These are phyloP conservation scores for Apocynum venetum DNA, from an alignment of 257 asterid genomes.

Conservation along the genomic window DNA sequence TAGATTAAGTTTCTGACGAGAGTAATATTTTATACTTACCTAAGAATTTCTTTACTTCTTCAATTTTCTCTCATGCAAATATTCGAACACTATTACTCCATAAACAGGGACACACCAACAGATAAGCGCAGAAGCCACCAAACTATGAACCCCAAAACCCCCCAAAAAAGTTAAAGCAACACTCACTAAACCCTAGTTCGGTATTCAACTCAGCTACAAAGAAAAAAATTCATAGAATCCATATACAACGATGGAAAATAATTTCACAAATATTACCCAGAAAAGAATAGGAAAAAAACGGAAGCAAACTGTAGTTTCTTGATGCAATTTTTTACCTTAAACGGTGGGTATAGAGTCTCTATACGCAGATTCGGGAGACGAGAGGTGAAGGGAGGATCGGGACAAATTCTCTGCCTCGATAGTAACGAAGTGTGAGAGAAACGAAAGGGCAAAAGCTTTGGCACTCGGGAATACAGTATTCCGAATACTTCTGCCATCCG, in stretches of 20 bases:
- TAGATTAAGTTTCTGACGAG: background rate
- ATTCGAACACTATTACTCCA: background rate
- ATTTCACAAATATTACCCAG: background rate
- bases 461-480: background rate
- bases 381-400: background rate
- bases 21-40: background rate
- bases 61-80: background rate
- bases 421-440: background rate
- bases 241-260: background rate
- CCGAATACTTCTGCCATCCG: no score
- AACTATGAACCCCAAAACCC: background rate
- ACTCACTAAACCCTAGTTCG: background rate
- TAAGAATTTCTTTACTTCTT: background rate
- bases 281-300: background rate
- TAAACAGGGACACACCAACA: background rate
- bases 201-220: background rate
- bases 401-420: background rate
- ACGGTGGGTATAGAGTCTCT: no score
- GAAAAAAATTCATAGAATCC: background rate
- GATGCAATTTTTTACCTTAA: background rate
- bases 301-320: background rate
- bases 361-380: background rate
- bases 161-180: background rate
- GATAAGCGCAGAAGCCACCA: background rate
- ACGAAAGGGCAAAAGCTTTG: background rate